Conservation (phyloP, 164 flowering plant species). For the Piper longum region DNA sequence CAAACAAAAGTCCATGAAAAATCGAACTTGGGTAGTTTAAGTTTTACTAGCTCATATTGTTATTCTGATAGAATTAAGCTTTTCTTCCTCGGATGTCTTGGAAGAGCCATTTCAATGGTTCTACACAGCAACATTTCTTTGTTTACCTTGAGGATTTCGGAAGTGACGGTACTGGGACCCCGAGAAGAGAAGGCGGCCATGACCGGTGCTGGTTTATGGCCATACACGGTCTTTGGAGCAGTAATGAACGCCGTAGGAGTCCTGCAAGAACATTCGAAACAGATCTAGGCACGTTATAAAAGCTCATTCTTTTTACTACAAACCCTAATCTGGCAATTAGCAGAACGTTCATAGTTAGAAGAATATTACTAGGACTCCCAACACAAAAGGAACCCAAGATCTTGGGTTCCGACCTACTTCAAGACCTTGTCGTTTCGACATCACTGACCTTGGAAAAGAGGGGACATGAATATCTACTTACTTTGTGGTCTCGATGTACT, state of each 20-base stretch:
- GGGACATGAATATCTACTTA: constrained; percentile 11
- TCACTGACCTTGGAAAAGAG: not conserved
- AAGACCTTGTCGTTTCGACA: too few relatives aligned
- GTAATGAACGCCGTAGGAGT: not conserved
- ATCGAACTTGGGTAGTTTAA: too few relatives aligned
- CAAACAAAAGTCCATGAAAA: not conserved
- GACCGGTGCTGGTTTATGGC: not conserved
- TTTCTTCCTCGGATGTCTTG: not conserved
- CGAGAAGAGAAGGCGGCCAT: constrained; percentile 8
- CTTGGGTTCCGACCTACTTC: too few relatives aligned
- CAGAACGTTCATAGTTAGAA: too few relatives aligned
- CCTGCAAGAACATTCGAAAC: not conserved
- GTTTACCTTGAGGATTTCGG: constrained; percentile 6
- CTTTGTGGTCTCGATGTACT: constrained; percentile 38
- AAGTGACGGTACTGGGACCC: constrained; percentile 3
- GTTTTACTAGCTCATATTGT: not conserved
- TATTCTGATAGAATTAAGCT: not conserved
- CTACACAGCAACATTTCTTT: constrained; percentile 7
- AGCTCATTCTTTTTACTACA: not conserved
- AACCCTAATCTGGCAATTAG: too few relatives aligned
- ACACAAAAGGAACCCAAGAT: too few relatives aligned
- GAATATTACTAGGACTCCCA: too few relatives aligned
- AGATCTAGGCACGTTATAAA: not conserved
- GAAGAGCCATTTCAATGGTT: too few relatives aligned
- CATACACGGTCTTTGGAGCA: not conserved